Evolutionary conservation across 805 yeast species (phyloP), one percentile per base, ranked within the genome.

Genomic region (Barnettozyma sucrosica): DNA sequence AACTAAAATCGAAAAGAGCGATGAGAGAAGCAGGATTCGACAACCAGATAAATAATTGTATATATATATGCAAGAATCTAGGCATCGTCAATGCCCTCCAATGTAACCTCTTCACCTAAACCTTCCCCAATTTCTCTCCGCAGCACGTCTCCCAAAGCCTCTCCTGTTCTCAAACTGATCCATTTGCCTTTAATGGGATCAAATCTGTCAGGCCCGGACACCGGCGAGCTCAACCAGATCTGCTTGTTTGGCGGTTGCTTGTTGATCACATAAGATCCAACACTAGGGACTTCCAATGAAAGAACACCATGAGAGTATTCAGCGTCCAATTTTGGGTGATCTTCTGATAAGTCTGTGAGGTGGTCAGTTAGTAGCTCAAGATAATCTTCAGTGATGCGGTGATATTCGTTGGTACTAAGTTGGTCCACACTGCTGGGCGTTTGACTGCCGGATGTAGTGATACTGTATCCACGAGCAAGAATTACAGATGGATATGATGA

Each of bases 211-310:
- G 99, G 99, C 0, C 99, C 99, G 7, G 95, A 85, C 4, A 89
- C 61, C 0, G 99, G 99, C 39, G 96, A 85, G 50, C 95, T 80
- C 45, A 92, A 74, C 99, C 99, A 93, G 26, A 93, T 84, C 65
- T 93, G 99, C 66, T 87, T 85, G 67, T 89, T 93, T 4, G 99
- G 97, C 1, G 99, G 99, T 67, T 93, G 98, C 62, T 89, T 92
- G 70, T 93, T 93, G 61, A 93, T 83, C 25, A 93, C 96, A 62
- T 93, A 93, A 0, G 90, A 77, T 2, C 97, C 98, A 16, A 72
- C 70, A 1, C 81, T 77, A 3, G 92, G 87, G 16, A 86, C 57
- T 7, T 73, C 78, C 48, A 93, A 64, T 1, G 92, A 81, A 66
- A 93, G 66, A 8, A 93, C 97, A 7, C 99, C 99, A 54, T 85